These are phyloP conservation scores for Leonotis leonurus DNA, from an alignment of 257 asterid species.

Conservation along the genomic window DNA sequence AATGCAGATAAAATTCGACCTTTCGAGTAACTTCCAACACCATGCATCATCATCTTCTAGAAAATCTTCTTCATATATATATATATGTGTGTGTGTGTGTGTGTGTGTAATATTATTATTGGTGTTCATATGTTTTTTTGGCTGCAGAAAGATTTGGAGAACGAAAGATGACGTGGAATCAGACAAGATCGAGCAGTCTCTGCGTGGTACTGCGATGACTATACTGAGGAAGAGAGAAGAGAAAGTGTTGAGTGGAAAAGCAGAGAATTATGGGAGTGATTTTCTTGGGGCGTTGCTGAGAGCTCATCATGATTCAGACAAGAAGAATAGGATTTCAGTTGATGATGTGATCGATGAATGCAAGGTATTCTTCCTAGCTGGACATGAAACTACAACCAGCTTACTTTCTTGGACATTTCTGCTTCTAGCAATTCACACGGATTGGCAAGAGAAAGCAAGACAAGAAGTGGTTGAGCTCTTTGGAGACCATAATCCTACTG, in stretches of 20 bases:
- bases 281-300: slow-evolving; percentile 44
- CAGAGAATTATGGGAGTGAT: slow-evolving; percentile 33
- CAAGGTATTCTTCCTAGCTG: slow-evolving; percentile 52
- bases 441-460: slow-evolving; percentile 64
- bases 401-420: slow-evolving; percentile 36
- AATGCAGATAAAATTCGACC: slow-evolving; percentile 19
- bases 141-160: slow-evolving; percentile 25
- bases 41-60: neutral
- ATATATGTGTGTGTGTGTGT: too few species aligned
- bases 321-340: slow-evolving; percentile 29
- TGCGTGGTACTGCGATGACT: slow-evolving; percentile 20
- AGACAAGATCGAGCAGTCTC: slow-evolving; percentile 34
- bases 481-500: slow-evolving; percentile 27
- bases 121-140: neutral
- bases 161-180: slow-evolving; percentile 33
- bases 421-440: slow-evolving; percentile 45
- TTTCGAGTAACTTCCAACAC: slow-evolving; percentile 22
- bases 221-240: slow-evolving; percentile 41
- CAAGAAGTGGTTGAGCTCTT: slow-evolving; percentile 28
- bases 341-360: slow-evolving; percentile 50
- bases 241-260: slow-evolving; percentile 13
- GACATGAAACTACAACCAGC: slow-evolving; percentile 50
- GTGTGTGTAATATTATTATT: neutral
- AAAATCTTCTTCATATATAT: too few species aligned
- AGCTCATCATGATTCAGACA: slow-evolving; percentile 38